Conservation (phyloP, 306 rosid species). For the Vicia sativa region DNA sequence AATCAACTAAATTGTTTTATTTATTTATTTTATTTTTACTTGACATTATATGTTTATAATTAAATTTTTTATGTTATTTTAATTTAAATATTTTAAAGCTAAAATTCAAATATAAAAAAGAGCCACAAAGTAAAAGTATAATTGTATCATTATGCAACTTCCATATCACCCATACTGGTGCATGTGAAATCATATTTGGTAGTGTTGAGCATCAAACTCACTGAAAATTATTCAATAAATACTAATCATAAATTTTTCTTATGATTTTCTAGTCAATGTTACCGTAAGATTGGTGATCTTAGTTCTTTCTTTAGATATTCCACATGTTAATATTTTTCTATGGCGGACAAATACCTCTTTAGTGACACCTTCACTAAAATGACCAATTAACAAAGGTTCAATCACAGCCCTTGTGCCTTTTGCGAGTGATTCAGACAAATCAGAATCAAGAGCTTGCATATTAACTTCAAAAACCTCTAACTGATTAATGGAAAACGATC, state of each 20-base stretch:
- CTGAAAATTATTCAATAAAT: no score
- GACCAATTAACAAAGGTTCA: neutral
- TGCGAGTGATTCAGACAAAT: neutral
- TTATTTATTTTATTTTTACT: no score
- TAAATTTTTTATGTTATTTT: no score
- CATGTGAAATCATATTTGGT: no score
- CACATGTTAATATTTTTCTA: neutral
- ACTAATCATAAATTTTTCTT: neutral
- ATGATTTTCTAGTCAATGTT: neutral
- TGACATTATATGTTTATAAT: no score
- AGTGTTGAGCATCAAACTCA: no score
- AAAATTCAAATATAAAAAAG: no score
- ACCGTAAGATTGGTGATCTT: neutral
- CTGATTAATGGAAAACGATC: slow-evolving; percentile 39
- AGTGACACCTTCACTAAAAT: neutral
- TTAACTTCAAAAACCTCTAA: slow-evolving; percentile 39
- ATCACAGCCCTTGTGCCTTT: neutral
- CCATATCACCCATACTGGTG: no score
- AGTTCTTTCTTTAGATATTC: neutral
- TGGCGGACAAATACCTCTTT: neutral
- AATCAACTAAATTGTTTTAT: no score
- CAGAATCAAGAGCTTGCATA: slow-evolving; percentile 29
- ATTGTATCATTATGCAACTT: no score
- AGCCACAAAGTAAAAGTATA: no score
- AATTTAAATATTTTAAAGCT: no score